Percentiles rank a stretch among this genome's conserved stretches.
These are phyloP conservation scores for Trametes maxima DNA, from an alignment of 768 basidiomycete genomes.

Conservation along the genomic window DNA sequence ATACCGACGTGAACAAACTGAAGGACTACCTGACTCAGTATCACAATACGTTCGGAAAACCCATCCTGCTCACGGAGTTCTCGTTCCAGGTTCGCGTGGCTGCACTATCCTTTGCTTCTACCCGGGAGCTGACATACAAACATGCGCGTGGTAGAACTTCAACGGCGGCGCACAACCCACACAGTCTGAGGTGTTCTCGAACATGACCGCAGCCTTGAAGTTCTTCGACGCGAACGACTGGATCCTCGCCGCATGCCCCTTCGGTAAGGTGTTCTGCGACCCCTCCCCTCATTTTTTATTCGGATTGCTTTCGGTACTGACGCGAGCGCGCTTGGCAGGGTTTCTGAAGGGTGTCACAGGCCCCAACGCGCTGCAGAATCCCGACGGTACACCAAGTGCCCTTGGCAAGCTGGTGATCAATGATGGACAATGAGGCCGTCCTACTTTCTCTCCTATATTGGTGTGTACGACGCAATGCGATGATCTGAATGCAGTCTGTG, in stretches of 20 bases:
- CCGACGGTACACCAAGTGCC: conserved; percentile 1
- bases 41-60: conserved; percentile 43
- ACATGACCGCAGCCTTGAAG: conserved; percentile 29
- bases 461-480: no score
- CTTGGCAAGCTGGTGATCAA: conserved; percentile 2
- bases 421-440: not conserved
- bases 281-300: not conserved
- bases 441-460: no score
- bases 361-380: conserved; percentile 1
- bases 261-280: not conserved
- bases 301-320: no score
- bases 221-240: conserved; percentile 10
- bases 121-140: not conserved
- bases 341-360: not conserved
- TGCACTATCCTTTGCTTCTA: no score
- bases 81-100: conserved; percentile 56
- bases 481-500: no score
- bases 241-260: conserved; percentile 10
- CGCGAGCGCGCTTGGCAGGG: not conserved
- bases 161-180: conserved; percentile 44
- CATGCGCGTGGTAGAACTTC: conserved; percentile 48
- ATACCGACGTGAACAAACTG: conserved; percentile 47
- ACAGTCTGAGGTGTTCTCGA: conserved; percentile 44
- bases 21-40: conserved; percentile 46
- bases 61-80: conserved; percentile 68